Conservation (phyloP, 345 rosid species). For the Psidium friedrichsthalianum region DNA sequence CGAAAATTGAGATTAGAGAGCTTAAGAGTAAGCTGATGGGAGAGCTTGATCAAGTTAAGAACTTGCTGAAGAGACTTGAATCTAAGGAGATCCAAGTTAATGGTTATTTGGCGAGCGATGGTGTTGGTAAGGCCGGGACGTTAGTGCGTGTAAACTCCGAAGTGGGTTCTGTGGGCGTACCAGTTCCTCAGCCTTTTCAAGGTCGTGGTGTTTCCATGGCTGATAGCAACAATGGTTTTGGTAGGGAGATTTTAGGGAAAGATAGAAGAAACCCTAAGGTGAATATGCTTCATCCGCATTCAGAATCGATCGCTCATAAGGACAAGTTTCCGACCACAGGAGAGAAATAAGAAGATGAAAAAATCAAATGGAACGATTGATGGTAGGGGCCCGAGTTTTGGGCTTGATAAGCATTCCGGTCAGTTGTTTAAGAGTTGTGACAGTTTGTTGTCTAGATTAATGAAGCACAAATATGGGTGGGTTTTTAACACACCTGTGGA, state of each 20-base stretch:
- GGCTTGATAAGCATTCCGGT: constrained; percentile 22
- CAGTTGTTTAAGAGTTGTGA: constrained; percentile 44
- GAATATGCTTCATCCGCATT: constrained; percentile 13
- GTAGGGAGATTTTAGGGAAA: constrained; percentile 11
- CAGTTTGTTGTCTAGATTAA: constrained; percentile 49
- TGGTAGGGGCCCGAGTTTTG: constrained; percentile 4
- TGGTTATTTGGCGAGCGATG: constrained; percentile 3
- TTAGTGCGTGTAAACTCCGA: constrained; percentile 36
- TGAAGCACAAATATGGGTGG: constrained; percentile 90
- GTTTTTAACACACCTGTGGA: constrained; percentile 78
- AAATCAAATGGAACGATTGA: constrained; percentile 17
- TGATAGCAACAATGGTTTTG: constrained; percentile 11
- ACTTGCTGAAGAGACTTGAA: constrained; percentile 31
- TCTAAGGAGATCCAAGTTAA: constrained; percentile 10
- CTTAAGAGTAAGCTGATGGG: constrained; percentile 36
- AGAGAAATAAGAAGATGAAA: constrained; percentile 37
- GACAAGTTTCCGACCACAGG: constrained; percentile 13
- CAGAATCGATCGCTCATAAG: constrained; percentile 6
- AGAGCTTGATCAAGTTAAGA: constrained; percentile 53
- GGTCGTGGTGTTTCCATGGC: constrained; percentile 14
- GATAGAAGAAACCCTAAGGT: constrained; percentile 21
- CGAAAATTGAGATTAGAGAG: constrained; percentile 22
- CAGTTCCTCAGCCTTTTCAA: constrained; percentile 3
- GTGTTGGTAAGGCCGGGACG: constrained; percentile 11
- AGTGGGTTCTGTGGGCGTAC: constrained; percentile 33